Evolutionary conservation across 768 basidiomycete species (phyloP).

Genomic region (Crucibulum laeve): DNA sequence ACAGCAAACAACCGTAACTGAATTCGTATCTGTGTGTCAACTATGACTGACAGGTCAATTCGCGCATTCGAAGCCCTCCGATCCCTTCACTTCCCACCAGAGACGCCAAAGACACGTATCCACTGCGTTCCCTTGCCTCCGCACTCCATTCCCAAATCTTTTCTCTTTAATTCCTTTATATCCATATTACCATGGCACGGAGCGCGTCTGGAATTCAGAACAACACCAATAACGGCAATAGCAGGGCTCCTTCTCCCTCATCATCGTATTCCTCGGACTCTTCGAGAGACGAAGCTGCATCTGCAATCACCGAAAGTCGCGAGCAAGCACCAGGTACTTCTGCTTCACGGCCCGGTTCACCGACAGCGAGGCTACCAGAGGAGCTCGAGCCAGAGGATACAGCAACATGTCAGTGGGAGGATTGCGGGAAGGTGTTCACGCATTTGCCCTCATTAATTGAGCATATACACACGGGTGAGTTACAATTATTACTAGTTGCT

Average conservation of each 20-base stretch:
- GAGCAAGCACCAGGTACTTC: conserved; percentile 20
- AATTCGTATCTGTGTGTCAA: too few relatives aligned
- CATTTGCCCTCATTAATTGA: conserved; percentile 73
- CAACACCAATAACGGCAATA: not conserved
- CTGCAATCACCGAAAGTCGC: conserved; percentile 13
- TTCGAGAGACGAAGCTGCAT: conserved; percentile 19
- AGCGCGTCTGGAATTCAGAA: not conserved
- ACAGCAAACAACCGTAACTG: too few relatives aligned
- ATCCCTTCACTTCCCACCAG: too few relatives aligned
- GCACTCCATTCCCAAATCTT: too few relatives aligned
- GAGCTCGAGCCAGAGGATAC: conserved; percentile 41
- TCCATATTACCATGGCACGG: not conserved
- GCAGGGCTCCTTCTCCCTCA: conserved; percentile 1
- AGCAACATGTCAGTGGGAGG: conserved; percentile 81
- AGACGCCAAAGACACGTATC: too few relatives aligned
- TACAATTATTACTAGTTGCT: not conserved
- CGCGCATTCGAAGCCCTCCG: too few relatives aligned
- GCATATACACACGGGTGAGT: conserved; percentile 78
- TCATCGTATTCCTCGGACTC: conserved; percentile 24
- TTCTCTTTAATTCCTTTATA: not conserved
- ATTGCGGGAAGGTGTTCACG: conserved; percentile 70
- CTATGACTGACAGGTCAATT: too few relatives aligned
- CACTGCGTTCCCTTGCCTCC: too few relatives aligned
- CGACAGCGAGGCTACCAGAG: conserved; percentile 13
- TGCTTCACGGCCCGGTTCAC: conserved; percentile 36